Evolutionary conservation across 1,284 basidiomycete genomes (phyloP).

Genomic region (Malassezia vespertilionis): DNA sequence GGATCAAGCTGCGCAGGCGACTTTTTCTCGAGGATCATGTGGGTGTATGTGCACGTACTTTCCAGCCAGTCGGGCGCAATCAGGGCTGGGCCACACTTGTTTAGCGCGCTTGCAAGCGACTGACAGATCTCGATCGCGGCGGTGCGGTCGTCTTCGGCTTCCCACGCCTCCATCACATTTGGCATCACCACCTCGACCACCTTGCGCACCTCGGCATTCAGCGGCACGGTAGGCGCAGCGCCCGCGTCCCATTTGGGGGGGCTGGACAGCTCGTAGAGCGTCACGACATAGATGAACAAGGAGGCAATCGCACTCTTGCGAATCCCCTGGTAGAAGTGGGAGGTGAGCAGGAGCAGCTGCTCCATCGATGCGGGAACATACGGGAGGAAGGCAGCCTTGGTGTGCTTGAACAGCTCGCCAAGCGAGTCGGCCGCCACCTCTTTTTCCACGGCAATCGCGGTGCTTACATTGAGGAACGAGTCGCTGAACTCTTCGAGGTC

Average conservation of each 20-base stretch:
- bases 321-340: constrained; percentile 96
- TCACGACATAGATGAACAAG: constrained; percentile 77
- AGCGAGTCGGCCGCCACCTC: constrained; percentile 97
- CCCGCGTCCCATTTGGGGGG: constrained; percentile 74
- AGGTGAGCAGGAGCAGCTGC: constrained; percentile 69
- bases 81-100: constrained; percentile 76
- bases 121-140: constrained; percentile 77
- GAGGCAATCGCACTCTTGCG: constrained; percentile 84
- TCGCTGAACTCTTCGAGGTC: constrained; percentile 68
- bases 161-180: constrained; percentile 75
- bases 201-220: constrained; percentile 69
- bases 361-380: constrained; percentile 62
- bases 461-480: constrained; percentile 62
- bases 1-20: constrained; percentile 77
- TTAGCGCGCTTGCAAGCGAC: constrained; percentile 77
- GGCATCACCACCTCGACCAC: constrained; percentile 67
- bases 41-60: constrained; percentile 48
- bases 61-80: constrained; percentile 52
- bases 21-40: constrained; percentile 61
- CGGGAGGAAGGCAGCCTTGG: constrained; percentile 74
- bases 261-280: constrained; percentile 79
- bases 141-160: constrained; percentile 88
- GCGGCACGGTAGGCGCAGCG: constrained; percentile 53
- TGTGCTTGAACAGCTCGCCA: constrained; percentile 76
- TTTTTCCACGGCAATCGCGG: constrained; percentile 95